A percentile compares a stretch with the other conserved stretches of the same genome.
Conservation (phyloP, 495 filamentous ascomycete genomes). For the Glarea lozoyensis region DNA sequence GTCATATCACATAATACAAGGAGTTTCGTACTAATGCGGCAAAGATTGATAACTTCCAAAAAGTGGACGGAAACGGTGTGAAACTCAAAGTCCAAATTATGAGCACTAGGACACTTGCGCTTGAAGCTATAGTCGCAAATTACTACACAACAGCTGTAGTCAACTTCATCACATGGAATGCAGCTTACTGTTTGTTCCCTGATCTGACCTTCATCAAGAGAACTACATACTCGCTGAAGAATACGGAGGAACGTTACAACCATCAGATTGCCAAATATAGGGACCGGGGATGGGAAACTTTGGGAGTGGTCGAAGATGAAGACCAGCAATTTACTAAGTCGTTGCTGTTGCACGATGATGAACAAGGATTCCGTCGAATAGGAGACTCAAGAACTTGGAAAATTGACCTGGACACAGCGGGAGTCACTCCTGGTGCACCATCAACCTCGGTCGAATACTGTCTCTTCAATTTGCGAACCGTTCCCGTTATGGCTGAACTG, state of each 20-base stretch:
- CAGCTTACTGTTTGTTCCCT: neutral
- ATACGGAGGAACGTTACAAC: neutral
- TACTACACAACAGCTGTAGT: neutral
- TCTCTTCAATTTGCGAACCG: neutral
- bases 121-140: neutral
- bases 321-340: neutral
- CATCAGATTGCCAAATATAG: neutral
- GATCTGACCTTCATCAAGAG: neutral
- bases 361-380: neutral
- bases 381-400: neutral
- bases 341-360: neutral
- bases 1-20: too few relatives aligned
- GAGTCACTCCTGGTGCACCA: neutral
- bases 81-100: neutral
- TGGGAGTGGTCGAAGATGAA: neutral
- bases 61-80: too few relatives aligned
- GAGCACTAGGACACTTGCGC: neutral
- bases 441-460: neutral
- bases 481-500: neutral
- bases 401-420: neutral
- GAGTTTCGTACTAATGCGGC: too few relatives aligned
- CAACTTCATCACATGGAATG: slow-evolving; percentile 1
- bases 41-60: too few relatives aligned
- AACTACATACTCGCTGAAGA: neutral
- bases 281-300: neutral